Evolutionary conservation across 1,284 basidiomycete genomes (phyloP), one percentile per base, ranked within the genome.

Genomic region (Tilletia indica): DNA sequence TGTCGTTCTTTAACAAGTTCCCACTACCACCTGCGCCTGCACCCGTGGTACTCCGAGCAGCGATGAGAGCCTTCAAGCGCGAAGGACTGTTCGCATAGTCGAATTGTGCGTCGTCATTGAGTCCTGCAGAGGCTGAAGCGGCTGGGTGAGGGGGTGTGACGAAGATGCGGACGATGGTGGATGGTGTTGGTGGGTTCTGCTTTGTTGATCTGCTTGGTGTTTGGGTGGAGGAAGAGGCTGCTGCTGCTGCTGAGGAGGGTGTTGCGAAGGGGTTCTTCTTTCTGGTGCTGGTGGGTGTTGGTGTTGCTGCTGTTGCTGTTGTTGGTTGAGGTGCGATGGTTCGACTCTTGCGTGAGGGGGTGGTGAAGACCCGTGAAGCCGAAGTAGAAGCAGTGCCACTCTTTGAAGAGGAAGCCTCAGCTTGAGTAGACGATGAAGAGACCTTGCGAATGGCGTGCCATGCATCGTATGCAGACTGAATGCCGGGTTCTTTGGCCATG

Each of bases 381-480:
- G 25, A 31, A 31, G 25, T 31, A 31, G 25, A 31, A 31, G 25
- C 25, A 31, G 25, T 31, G 25, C 25, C 25, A 31, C 25, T 31
- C 9, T 54, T 63, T 36, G 58, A 63, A 34, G 58, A 9, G 8
- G 58, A 63, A 63, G 21, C 58, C 16, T 31, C 25, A 31, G 25
- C 25, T 31, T 31, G 25, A 31, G 58, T 25, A 19, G 61, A 36
- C 4, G 36, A 38, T n/a, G 61, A 38, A 39, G 61, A 34, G 34
- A 42, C 61, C 31, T 38, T 42, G 61, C 61, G 70, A 6, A 78
- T 71, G 25, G 80, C 78, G 58, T 74, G 71, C 80, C 80, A 81
- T 2, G 78, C 73, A 39, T 80, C 78, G 69, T 81, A 81, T 38
- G 72, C 74, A 12, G 74, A 75, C 0, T 79, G 76, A 34, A 81